These are phyloP conservation scores for Chrysosporium queenslandicum DNA, from an alignment of 2,329 filamentous ascomycete species.

Conservation along the genomic window DNA sequence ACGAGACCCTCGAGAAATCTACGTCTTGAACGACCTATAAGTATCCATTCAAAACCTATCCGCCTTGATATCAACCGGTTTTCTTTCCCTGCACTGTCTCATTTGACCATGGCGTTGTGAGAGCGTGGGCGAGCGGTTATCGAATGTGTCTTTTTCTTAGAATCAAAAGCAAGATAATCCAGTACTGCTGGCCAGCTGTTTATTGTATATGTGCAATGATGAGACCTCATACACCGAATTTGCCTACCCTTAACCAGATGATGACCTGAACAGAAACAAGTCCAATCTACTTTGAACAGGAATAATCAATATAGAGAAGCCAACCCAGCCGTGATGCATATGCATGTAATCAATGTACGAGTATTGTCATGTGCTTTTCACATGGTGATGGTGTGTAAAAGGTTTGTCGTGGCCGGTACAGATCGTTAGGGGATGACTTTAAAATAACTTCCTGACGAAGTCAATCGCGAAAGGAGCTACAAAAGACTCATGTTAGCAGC, in stretches of 20 bases:
- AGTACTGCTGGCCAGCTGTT: constrained; percentile 4
- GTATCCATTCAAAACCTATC: background rate
- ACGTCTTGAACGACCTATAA: constrained; percentile 14
- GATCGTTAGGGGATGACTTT: constrained; percentile 16
- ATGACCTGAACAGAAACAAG: background rate
- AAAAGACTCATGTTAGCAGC: background rate
- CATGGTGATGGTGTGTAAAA: background rate
- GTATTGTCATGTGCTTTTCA: background rate
- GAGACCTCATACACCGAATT: constrained; percentile 2
- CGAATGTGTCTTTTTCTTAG: background rate
- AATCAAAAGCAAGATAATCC: constrained; percentile 7
- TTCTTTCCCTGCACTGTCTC: background rate
- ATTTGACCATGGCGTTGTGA: background rate
- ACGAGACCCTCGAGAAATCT: constrained; percentile 44
- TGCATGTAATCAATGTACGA: background rate
- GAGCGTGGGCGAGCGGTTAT: constrained; percentile 1
- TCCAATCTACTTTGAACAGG: background rate
- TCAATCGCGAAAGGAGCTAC: constrained; percentile 43
- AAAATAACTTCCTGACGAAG: constrained; percentile 41
- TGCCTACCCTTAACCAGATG: background rate
- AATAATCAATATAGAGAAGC: background rate
- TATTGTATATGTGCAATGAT: constrained; percentile 13
- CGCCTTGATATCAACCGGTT: background rate
- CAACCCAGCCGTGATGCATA: background rate
- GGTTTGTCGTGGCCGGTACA: background rate